A percentile compares a stretch with the other conserved stretches of the same genome.
These are phyloP conservation scores for Alternaria gaisen DNA, from an alignment of 2,329 filamentous ascomycete genomes.

Conservation along the genomic window DNA sequence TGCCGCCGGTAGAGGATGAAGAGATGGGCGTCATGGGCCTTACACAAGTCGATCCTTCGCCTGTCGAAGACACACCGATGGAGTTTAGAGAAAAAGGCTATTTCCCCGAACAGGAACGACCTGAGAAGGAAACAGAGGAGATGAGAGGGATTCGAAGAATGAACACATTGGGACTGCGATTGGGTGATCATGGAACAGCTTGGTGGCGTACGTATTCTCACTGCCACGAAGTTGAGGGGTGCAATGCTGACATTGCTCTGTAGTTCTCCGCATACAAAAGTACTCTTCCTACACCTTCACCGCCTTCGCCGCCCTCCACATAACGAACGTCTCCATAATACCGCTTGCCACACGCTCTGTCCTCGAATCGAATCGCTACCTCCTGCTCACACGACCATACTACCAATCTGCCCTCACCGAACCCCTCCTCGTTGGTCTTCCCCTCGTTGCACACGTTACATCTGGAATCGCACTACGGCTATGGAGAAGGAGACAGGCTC, in stretches of 20 bases:
- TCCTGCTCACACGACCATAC: slow-evolving; percentile 88
- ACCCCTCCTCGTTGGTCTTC: slow-evolving; percentile 78
- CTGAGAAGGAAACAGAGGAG: slow-evolving; percentile 17
- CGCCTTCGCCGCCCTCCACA: slow-evolving; percentile 55
- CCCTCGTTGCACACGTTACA: slow-evolving; percentile 77
- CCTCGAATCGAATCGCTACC: slow-evolving; percentile 80
- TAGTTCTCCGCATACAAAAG: slow-evolving; percentile 80
- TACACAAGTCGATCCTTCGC: slow-evolving; percentile 81
- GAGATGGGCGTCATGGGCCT: slow-evolving; percentile 70
- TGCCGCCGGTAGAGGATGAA: slow-evolving; percentile 37
- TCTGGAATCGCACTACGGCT: slow-evolving; percentile 81
- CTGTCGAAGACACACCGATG: slow-evolving; percentile 69
- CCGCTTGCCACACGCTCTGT: slow-evolving; percentile 54
- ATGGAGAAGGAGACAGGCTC: slow-evolving; percentile 74
- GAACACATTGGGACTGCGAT: slow-evolving; percentile 56
- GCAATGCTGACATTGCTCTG: slow-evolving; percentile 9
- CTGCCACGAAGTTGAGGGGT: not conserved
- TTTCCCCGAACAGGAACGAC: slow-evolving; percentile 42
- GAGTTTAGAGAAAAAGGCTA: slow-evolving; percentile 62
- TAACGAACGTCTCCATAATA: slow-evolving; percentile 58
- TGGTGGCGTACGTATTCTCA: slow-evolving; percentile 71
- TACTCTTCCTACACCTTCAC: slow-evolving; percentile 79
- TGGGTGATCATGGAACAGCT: slow-evolving; percentile 75
- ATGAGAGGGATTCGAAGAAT: slow-evolving; percentile 24
- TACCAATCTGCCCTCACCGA: slow-evolving; percentile 84